Conservation (phyloP, 371 early-diverging fungal genomes). For the Blakeslea trispora region DNA sequence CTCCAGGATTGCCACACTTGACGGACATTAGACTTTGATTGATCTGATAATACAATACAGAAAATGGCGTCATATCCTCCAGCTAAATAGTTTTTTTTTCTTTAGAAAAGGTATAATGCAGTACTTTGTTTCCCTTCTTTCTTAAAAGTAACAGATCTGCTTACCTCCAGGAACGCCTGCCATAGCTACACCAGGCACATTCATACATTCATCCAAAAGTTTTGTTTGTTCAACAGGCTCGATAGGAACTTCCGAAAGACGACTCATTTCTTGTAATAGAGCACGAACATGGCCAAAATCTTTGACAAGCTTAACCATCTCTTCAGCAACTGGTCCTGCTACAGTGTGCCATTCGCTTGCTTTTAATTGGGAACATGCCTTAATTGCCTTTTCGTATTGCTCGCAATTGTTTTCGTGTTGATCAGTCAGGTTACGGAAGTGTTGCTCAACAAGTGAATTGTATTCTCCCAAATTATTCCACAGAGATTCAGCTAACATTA, state of each 20-base stretch:
- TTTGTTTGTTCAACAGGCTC: constrained; percentile 89
- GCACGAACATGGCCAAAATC: constrained; percentile 52
- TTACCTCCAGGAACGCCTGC: constrained; percentile 94
- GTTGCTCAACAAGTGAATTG: constrained; percentile 54
- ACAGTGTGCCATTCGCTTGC: constrained; percentile 14
- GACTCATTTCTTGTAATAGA: constrained; percentile 74
- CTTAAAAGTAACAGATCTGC: no score
- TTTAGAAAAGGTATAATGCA: no score
- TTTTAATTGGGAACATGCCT: constrained; percentile 24
- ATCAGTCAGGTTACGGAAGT: constrained; percentile 41
- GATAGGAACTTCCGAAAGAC: constrained; percentile 76
- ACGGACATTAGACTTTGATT: constrained; percentile 50
- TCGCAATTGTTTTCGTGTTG: constrained; percentile 27
- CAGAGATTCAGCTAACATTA: constrained; percentile 46
- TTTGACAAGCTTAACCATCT: constrained; percentile 23
- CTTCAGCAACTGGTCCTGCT: constrained; percentile 7
- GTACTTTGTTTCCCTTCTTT: no score
- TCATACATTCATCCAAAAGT: constrained; percentile 78
- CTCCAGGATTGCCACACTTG: constrained; percentile 72
- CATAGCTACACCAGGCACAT: constrained; percentile 79
- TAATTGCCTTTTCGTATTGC: constrained; percentile 47
- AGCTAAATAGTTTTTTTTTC: constrained; percentile 50
- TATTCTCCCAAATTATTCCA: constrained; percentile 60
- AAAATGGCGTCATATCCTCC: constrained; percentile 98
- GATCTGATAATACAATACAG: constrained; percentile 69